Conservation (phyloP, 345 rosid genomes). For the Melaleuca quinquenervia region DNA sequence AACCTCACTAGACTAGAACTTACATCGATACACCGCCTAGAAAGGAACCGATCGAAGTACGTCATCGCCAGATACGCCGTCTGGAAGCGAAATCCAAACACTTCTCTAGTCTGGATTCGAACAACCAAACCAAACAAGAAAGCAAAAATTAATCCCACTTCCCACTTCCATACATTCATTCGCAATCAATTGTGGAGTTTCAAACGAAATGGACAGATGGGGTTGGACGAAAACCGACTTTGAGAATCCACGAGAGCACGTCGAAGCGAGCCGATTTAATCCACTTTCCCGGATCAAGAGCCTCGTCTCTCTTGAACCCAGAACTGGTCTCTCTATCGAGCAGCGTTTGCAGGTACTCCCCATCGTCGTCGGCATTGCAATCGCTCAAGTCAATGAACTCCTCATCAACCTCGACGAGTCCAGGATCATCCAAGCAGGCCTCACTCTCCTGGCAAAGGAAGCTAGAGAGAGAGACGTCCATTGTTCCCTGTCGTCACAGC, state of each 20-base stretch:
- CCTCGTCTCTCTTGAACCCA: conserved; percentile 13
- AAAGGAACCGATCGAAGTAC: conserved; percentile 49
- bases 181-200: background rate
- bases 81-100: conserved; percentile 27
- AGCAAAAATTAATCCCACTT: background rate
- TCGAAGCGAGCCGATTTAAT: conserved; percentile 28
- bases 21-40: conserved; percentile 27
- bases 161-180: background rate
- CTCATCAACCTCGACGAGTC: background rate
- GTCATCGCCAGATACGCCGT: conserved; percentile 42
- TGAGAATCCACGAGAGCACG: conserved; percentile 45
- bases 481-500: background rate
- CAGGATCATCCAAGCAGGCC: conserved; percentile 7
- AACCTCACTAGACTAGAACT: background rate
- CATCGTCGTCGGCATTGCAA: conserved; percentile 4
- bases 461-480: conserved; percentile 7
- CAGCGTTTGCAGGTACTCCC: conserved; percentile 20
- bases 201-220: background rate
- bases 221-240: conserved; percentile 14
- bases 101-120: conserved; percentile 28
- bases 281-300: conserved; percentile 10
- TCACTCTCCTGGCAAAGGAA: conserved; percentile 27
- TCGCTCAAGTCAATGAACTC: background rate
- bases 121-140: background rate
- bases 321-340: conserved; percentile 22